phyloP scores from a whole-genome alignment of 352 stramenopile genomes.

The Globisporangium okanoganense region DNA sequence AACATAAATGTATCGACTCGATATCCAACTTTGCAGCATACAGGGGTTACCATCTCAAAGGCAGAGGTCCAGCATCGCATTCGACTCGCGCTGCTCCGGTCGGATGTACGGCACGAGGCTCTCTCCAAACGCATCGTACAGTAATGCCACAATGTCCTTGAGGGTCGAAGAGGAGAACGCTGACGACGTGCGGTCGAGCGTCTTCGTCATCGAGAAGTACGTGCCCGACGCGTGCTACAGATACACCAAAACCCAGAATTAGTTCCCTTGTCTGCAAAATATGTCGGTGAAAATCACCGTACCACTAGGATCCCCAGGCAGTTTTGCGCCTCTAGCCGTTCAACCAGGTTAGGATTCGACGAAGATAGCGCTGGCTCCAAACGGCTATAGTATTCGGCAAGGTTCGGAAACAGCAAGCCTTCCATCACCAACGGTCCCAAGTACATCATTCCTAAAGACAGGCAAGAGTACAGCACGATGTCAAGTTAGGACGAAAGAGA shows the following conservation, averaged over 20 bases:
- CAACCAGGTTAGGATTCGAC: conserved; percentile 71
- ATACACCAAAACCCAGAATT: conserved; percentile 3
- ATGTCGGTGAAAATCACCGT: too few relatives aligned
- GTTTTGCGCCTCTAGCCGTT: conserved; percentile 82
- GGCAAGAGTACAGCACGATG: neutral
- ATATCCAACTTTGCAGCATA: conserved; percentile 5
- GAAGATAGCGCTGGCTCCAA: conserved; percentile 78
- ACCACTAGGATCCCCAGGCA: conserved; percentile 86
- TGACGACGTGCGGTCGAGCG: conserved; percentile 22
- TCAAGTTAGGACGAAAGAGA: neutral
- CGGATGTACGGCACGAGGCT: conserved; percentile 73
- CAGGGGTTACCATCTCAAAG: conserved; percentile 18
- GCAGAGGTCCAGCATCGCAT: conserved; percentile 43
- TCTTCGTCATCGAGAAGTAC: conserved; percentile 74
- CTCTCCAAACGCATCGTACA: conserved; percentile 82
- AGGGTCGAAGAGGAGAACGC: conserved; percentile 33
- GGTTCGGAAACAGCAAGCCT: conserved; percentile 89
- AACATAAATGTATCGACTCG: conserved; percentile 12
- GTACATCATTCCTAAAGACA: conserved; percentile 66
- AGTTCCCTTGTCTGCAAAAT: neutral
- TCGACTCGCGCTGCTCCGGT: conserved; percentile 34
- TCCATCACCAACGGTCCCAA: conserved; percentile 92
- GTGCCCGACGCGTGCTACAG: conserved; percentile 67
- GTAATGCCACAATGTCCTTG: conserved; percentile 44
- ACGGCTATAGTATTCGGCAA: conserved; percentile 81